Conservation (phyloP, 176 grass and related monocot genomes). For the Puya raimondii region DNA sequence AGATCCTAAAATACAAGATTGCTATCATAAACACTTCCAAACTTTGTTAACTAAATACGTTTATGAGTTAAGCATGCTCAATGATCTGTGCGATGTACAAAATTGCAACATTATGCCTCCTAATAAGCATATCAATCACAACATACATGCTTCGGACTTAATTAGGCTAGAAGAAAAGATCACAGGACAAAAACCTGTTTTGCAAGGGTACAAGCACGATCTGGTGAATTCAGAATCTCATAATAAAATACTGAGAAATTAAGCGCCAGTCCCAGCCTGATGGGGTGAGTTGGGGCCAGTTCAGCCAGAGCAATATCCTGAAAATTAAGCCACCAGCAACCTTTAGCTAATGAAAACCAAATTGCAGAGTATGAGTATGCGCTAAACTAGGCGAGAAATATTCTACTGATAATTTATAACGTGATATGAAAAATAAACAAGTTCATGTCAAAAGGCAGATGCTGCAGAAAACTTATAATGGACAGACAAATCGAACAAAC, state of each 20-base stretch:
- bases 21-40: too few relatives aligned
- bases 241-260: constrained; percentile 96
- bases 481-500: not conserved
- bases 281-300: constrained; percentile 75
- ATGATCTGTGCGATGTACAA: too few relatives aligned
- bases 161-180: not conserved
- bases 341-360: not conserved
- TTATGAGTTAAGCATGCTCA: too few relatives aligned
- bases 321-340: constrained; percentile 4
- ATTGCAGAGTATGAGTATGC: not conserved
- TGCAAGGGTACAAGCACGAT: constrained; percentile 77
- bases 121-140: not conserved
- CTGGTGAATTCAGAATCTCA: constrained; percentile 79
- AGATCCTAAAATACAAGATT: too few relatives aligned
- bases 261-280: constrained; percentile 78
- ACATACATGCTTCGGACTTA: not conserved
- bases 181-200: constrained; percentile 51
- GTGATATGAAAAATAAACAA: too few relatives aligned
- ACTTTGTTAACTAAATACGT: too few relatives aligned
- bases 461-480: not conserved
- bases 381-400: not conserved
- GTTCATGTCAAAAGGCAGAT: too few relatives aligned
- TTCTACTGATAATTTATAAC: not conserved
- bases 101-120: not conserved
- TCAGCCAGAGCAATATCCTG: constrained; percentile 78